Evolutionary conservation across 2,329 filamentous ascomycete genomes (phyloP).

Genomic region (Ascochyta clinopodiicola): DNA sequence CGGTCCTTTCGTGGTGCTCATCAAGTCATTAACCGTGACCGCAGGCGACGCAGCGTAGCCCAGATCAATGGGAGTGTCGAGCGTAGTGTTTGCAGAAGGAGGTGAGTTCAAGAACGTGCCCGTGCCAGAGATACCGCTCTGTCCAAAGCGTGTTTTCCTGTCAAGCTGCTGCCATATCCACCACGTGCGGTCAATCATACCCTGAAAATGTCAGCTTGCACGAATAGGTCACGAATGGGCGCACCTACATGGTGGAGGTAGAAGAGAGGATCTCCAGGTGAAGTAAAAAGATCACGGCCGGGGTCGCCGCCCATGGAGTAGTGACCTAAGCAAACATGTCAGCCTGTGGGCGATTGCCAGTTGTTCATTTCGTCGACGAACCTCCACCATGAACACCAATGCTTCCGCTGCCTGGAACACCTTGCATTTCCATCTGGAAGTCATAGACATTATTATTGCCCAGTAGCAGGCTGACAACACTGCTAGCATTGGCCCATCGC

Average conservation of each 20-base stretch:
- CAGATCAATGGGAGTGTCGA: constrained; percentile 52
- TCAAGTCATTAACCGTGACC: constrained; percentile 34
- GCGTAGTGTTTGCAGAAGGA: constrained; percentile 53
- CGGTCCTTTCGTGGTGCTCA: constrained; percentile 42
- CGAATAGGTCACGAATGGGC: neutral
- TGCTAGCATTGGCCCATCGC: constrained; percentile 30
- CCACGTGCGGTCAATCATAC: constrained; percentile 53
- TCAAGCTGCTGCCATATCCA: constrained; percentile 52
- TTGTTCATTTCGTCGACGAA: constrained; percentile 16
- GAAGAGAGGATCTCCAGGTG: constrained; percentile 49
- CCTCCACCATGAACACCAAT: constrained; percentile 41
- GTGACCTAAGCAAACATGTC: constrained; percentile 51
- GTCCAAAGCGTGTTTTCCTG: constrained; percentile 39
- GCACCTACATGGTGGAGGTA: constrained; percentile 54
- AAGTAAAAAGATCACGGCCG: constrained; percentile 34
- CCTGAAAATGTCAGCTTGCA: constrained; percentile 2
- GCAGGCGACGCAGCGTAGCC: constrained; percentile 42
- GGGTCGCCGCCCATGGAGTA: constrained; percentile 55
- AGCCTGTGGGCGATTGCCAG: constrained; percentile 40
- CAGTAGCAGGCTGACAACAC: constrained; percentile 33
- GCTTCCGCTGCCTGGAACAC: constrained; percentile 28
- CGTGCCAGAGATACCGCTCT: constrained; percentile 51
- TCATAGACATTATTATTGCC: constrained; percentile 29
- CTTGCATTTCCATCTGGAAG: constrained; percentile 44
- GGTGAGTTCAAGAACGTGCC: constrained; percentile 54